Evolutionary conservation across 108 stramenopile genomes (phyloP), one percentile per base, ranked within the genome.

Genomic region (Fistulifera solaris): DNA sequence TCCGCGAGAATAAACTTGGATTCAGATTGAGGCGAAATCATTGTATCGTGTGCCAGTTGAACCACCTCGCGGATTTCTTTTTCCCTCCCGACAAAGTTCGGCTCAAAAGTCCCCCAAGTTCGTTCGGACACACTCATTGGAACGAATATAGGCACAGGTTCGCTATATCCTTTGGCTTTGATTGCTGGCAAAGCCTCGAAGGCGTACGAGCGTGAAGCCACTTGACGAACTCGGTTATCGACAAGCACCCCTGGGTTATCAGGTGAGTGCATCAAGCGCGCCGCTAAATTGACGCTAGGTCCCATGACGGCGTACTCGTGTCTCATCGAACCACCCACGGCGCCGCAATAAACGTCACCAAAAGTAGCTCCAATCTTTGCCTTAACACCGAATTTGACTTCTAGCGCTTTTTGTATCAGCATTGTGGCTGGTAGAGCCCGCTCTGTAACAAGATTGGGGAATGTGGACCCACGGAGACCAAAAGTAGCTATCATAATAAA

Each of bases 301-400:
- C 85, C 81, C 13, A 87, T 61, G 2, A 77, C 81, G 19, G 81
- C 76, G 58, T 69, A 87, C 47, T 72, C 85, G 63, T 87, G 80
- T 10, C 80, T 66, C 38, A 64, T 63, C 5, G 73, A 52, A 5
- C 81, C 81, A 40, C 85, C 85, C 23, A 87, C 76, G 22, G 81
- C 76, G 13, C 85, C 85, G 56, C 85, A 87, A 53, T 87, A 87
- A 12, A 58, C 81, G 48, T 77, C 65, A 0, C 85, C 85, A 35
- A 82, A 65, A 27, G 85, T 87, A 31, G 65, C 77, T 18, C 81
- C 85, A 26, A 82, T 62, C 21, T 43, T 64, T 35, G 61, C 69
- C 43, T 79, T 58, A 1, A 87, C 48, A 15, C 71, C 81, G 31
- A 87, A 64, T 17, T 82, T 70, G 25, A 61, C 48, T 48, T 70